Evolutionary conservation across 139 green algal genomes (phyloP).

Genomic region (Helicosporidium sp.): DNA sequence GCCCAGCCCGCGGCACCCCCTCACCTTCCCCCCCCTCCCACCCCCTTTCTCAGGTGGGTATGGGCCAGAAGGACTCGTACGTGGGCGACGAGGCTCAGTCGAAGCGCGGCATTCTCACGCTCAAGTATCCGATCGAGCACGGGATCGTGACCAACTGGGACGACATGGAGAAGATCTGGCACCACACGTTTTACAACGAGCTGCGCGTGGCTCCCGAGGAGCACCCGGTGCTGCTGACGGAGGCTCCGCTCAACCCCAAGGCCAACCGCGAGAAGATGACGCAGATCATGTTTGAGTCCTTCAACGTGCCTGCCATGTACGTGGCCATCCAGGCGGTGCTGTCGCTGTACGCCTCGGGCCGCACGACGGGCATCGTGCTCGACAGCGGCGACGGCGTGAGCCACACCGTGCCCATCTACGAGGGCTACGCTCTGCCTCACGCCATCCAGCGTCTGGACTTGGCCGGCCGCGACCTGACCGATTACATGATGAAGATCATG

Average conservation of each 20-base stretch:
- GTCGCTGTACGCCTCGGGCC: slow-evolving; percentile 88
- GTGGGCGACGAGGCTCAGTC: slow-evolving; percentile 94
- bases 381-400: slow-evolving; percentile 91
- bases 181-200: slow-evolving; percentile 99
- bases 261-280: slow-evolving; percentile 49
- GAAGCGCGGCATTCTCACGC: slow-evolving; percentile 88
- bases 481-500: slow-evolving; percentile 82
- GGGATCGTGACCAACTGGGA: slow-evolving; percentile 97
- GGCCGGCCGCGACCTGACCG: slow-evolving; percentile 85
- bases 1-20: too few relatives aligned
- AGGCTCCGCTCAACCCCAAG: slow-evolving; percentile 95
- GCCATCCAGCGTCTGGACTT: slow-evolving; percentile 89
- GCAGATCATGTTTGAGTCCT: slow-evolving; percentile 98
- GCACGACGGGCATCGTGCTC: slow-evolving; percentile 95
- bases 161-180: slow-evolving; percentile 99
- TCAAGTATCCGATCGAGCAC: slow-evolving; percentile 96
- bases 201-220: slow-evolving; percentile 94
- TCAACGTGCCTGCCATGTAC: slow-evolving; percentile 92
- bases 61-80: slow-evolving; percentile 90
- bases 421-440: slow-evolving; percentile 90
- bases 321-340: slow-evolving; percentile 93
- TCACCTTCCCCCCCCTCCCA: too few relatives aligned
- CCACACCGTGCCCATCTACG: slow-evolving; percentile 95
- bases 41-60: slow-evolving; percentile 74
- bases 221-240: slow-evolving; percentile 96